Evolutionary conservation across 2,329 filamentous ascomycete genomes (phyloP).

Genomic region (Onygenales sp.): DNA sequence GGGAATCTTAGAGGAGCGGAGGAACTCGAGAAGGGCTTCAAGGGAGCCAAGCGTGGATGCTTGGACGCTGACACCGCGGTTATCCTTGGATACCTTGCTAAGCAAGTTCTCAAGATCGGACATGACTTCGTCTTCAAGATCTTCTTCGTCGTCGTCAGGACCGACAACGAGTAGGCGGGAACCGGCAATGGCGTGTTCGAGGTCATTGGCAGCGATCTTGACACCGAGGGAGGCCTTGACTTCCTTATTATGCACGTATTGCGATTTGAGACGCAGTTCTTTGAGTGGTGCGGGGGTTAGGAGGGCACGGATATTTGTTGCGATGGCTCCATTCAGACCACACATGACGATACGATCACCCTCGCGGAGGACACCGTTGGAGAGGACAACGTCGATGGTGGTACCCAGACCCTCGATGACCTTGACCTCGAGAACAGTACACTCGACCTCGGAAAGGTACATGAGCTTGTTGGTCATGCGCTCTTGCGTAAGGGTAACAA

Average conservation of each 20-base stretch:
- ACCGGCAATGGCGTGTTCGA: conserved; percentile 92
- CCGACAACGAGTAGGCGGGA: conserved; percentile 91
- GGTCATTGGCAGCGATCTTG: conserved; percentile 93
- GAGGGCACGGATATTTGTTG: conserved; percentile 88
- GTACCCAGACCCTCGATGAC: conserved; percentile 98
- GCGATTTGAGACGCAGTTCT: conserved; percentile 88
- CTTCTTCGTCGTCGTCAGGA: conserved; percentile 91
- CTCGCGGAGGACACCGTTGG: conserved; percentile 89
- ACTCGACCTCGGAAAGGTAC: conserved; percentile 97
- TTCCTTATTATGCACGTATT: conserved; percentile 98
- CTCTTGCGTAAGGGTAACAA: conserved; percentile 86
- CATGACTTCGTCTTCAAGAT: conserved; percentile 94
- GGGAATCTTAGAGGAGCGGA: conserved; percentile 92
- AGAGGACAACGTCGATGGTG: conserved; percentile 93
- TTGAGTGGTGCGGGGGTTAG: conserved; percentile 88
- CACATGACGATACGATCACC: conserved; percentile 92
- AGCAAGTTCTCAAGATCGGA: conserved; percentile 85
- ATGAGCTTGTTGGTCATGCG: conserved; percentile 95
- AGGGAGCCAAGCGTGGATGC: conserved; percentile 95
- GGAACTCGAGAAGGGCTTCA: conserved; percentile 91
- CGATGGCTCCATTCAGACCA: conserved; percentile 91
- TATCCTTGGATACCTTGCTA: conserved; percentile 81
- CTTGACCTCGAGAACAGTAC: conserved; percentile 97
- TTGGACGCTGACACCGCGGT: conserved; percentile 92
- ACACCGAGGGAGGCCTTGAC: conserved; percentile 97